Conservation (phyloP, 768 basidiomycete species). For the Calvatia gigantea region DNA sequence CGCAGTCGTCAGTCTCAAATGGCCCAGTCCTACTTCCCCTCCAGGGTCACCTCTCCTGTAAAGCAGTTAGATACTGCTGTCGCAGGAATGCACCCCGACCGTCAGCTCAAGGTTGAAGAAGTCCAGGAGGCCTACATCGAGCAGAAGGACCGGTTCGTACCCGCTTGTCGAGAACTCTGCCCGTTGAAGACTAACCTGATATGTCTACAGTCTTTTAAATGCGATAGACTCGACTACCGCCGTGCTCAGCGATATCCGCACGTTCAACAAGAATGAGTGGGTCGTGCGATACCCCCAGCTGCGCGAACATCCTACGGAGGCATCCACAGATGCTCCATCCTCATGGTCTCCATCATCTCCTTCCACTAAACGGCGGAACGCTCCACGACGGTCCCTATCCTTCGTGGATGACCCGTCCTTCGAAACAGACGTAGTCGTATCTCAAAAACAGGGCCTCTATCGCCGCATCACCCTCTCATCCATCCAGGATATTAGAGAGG, state of each 20-base stretch:
- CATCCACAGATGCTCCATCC: constrained; percentile 8
- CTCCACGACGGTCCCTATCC: constrained; percentile 64
- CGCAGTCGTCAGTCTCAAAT: too few relatives aligned
- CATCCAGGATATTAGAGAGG: constrained; percentile 43
- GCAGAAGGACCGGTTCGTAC: constrained; percentile 68
- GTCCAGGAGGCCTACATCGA: constrained; percentile 74
- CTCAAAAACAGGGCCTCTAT: constrained; percentile 43
- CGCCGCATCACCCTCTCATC: constrained; percentile 60
- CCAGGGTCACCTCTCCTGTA: constrained; percentile 32
- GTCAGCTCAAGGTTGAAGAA: constrained; percentile 59
- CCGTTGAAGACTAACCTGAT: constrained; percentile 10
- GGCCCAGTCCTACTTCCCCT: constrained; percentile 40
- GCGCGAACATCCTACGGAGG: constrained; percentile 35
- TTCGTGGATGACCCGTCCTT: constrained; percentile 80
- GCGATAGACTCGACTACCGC: constrained; percentile 73
- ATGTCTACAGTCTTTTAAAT: constrained; percentile 52
- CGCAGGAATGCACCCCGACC: constrained; percentile 31
- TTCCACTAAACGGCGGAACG: constrained; percentile 32
- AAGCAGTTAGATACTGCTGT: constrained; percentile 26
- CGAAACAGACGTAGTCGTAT: constrained; percentile 63
- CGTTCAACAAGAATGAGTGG: constrained; percentile 87
- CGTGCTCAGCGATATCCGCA: constrained; percentile 66
- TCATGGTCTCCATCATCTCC: constrained; percentile 24
- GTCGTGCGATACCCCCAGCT: constrained; percentile 85
- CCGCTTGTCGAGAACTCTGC: not conserved